Base-by-base conservation (phyloP, 169 alveolate genomes). In the Besnoitia besnoiti region DNA sequence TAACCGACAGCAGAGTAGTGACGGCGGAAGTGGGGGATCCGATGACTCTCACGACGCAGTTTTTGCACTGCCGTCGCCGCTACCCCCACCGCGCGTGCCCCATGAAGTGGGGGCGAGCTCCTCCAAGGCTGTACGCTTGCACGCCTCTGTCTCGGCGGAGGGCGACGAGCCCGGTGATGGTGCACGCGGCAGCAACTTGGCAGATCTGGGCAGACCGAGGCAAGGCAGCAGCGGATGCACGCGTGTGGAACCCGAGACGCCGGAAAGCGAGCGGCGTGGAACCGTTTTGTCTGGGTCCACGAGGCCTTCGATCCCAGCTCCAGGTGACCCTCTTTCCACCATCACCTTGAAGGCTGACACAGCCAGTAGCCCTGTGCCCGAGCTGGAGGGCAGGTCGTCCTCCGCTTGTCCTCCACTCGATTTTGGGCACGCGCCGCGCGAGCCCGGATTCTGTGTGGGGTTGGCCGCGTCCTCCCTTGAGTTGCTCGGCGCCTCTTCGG, bases 1-100 rank as follows among this genome's bases (percentile, higher is more conserved):
- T n/a, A n/a, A n/a, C n/a, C n/a, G n/a, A n/a, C 73, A 55, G 73
- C 73, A 55, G 30, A 55, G 73, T 55, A 55, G 73, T 21, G 73
- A 55, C n/a, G 73, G 73, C 16, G 73, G 73, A 27, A 55, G 73
- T 1, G 73, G 73, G 35, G 73, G 73, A 5, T 55, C 73, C 27
- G 73, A 55, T 33, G 73, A 55, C 73, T 55, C 73, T 12, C 21
- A 55, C 73, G 73, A 55, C 16, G 27, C n/a, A n/a, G n/a, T n/a
- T n/a, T n/a, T n/a, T n/a, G n/a, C n/a, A n/a, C n/a, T n/a, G n/a
- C n/a, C n/a, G n/a, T n/a, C n/a, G n/a, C n/a, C n/a, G n/a, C n/a
- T n/a, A n/a, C n/a, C n/a, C n/a, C n/a, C n/a, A n/a, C n/a, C n/a
- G n/a, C n/a, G n/a, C n/a, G n/a, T n/a, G n/a, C n/a, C n/a, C n/a